phyloP scores from a whole-genome alignment of 2,329 filamentous ascomycete species.

The Periconia macrospinosa region DNA sequence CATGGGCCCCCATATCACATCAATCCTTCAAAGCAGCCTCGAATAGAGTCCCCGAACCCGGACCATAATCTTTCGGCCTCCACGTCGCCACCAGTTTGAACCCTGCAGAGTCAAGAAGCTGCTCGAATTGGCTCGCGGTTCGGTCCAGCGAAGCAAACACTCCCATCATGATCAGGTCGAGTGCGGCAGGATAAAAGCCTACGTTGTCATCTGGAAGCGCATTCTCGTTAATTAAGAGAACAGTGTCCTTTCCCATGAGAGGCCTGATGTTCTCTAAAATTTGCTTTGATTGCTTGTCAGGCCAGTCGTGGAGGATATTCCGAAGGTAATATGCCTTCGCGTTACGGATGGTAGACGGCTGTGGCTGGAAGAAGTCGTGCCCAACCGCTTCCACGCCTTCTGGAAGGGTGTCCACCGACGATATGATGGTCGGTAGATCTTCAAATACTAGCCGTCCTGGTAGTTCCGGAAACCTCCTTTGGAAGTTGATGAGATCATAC shows the following conservation, averaged over 20 bases:
- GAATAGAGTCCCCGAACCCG: too few species aligned
- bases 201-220: slow-evolving; percentile 38
- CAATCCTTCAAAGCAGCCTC: background rate
- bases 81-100: slow-evolving; percentile 1
- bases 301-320: slow-evolving; percentile 47
- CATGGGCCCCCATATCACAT: too few species aligned
- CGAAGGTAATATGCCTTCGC: slow-evolving; percentile 34
- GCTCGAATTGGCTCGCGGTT: background rate
- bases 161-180: slow-evolving; percentile 3
- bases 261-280: slow-evolving; percentile 38
- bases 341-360: slow-evolving; percentile 12
- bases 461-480: slow-evolving; percentile 6
- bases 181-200: background rate
- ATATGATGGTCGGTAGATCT: slow-evolving; percentile 18
- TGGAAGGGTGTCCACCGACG: slow-evolving; percentile 3
- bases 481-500: slow-evolving; percentile 16
- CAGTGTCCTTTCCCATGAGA: slow-evolving; percentile 41
- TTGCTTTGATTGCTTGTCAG: slow-evolving; percentile 30
- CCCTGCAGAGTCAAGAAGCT: background rate
- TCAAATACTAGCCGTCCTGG: slow-evolving; percentile 17
- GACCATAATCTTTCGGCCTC: background rate
- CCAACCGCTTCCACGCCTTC: slow-evolving; percentile 4
- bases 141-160: background rate
- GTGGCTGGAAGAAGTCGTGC: slow-evolving; percentile 22
- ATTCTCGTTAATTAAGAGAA: slow-evolving; percentile 49